Conservation (phyloP, 2,329 filamentous ascomycete species). For the Fusarium buharicum region DNA sequence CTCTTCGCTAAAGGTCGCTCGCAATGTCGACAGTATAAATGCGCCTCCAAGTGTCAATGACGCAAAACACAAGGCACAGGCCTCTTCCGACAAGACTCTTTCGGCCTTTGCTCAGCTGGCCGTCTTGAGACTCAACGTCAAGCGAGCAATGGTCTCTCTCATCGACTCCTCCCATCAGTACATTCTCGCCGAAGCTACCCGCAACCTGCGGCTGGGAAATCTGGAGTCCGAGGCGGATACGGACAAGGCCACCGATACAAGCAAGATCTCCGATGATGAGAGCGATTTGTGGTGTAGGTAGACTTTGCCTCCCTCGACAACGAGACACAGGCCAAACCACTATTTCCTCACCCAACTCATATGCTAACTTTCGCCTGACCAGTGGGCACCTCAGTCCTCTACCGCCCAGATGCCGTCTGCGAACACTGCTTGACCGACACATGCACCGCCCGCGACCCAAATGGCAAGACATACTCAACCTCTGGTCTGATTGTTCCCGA, state of each 20-base stretch:
- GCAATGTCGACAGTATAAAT: constrained; percentile 47
- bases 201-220: constrained; percentile 54
- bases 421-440: constrained; percentile 43
- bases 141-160: constrained; percentile 61
- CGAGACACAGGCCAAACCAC: too few relatives aligned
- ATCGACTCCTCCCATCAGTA: constrained; percentile 59
- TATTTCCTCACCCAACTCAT: too few relatives aligned
- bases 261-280: constrained; percentile 7
- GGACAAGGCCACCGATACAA: background rate
- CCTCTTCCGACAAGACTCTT: constrained; percentile 53
- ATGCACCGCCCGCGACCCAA: constrained; percentile 40
- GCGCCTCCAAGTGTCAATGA: constrained; percentile 42
- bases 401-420: constrained; percentile 50
- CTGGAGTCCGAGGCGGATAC: constrained; percentile 31
- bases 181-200: constrained; percentile 63
- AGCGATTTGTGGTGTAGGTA: constrained; percentile 51
- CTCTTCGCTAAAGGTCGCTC: constrained; percentile 47
- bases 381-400: constrained; percentile 46
- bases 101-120: constrained; percentile 63
- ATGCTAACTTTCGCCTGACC: constrained; percentile 7
- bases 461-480: constrained; percentile 44
- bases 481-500: constrained; percentile 47
- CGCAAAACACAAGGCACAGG: constrained; percentile 48
- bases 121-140: constrained; percentile 58
- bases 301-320: constrained; percentile 4